These are phyloP conservation scores for Neurospora sublineolata DNA, from an alignment of 495 filamentous ascomycete genomes.

Conservation along the genomic window DNA sequence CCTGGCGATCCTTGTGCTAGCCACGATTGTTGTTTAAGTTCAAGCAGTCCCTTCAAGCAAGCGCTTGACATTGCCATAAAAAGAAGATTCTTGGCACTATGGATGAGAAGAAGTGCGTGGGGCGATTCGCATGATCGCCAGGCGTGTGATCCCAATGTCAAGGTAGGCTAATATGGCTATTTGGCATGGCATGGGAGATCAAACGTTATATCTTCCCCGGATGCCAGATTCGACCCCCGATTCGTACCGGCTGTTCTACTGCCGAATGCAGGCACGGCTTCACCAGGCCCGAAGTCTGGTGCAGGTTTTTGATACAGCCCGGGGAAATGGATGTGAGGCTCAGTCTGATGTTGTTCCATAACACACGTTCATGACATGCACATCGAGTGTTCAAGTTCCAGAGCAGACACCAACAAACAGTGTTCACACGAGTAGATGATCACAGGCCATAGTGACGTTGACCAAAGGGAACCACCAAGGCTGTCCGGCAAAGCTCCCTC, in stretches of 20 bases:
- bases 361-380: too few species aligned
- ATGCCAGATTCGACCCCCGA: conserved; percentile 10
- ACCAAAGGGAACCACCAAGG: too few species aligned
- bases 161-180: conserved; percentile 25
- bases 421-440: too few species aligned
- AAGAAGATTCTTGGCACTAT: conserved; percentile 21
- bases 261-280: conserved; percentile 19
- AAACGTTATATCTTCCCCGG: conserved; percentile 5
- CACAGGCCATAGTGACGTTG: too few species aligned
- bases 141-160: conserved; percentile 5
- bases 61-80: background rate
- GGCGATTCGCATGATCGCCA: background rate
- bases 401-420: too few species aligned
- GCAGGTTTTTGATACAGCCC: background rate
- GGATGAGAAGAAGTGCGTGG: conserved; percentile 6
- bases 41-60: background rate
- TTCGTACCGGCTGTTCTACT: conserved; percentile 11
- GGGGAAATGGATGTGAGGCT: background rate
- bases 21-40: background rate
- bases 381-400: too few species aligned
- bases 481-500: background rate
- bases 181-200: conserved; percentile 14
- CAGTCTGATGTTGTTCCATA: too few species aligned
- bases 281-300: background rate
- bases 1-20: background rate